Evolutionary conservation across 495 filamentous ascomycete genomes (phyloP).

Genomic region (Astrothelium macrocarpum): DNA sequence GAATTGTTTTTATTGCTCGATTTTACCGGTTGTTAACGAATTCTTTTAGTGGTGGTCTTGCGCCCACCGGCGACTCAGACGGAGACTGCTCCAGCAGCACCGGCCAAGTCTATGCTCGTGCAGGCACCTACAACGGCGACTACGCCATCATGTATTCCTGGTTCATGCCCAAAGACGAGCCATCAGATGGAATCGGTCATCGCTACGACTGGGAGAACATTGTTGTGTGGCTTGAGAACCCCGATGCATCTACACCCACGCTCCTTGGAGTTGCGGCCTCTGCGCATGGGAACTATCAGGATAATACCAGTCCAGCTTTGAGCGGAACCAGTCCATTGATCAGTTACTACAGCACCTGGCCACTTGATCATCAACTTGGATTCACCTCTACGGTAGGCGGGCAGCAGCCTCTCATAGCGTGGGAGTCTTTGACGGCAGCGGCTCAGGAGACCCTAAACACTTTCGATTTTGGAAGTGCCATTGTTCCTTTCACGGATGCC

Average conservation of each 20-base stretch:
- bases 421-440: slow-evolving; percentile 40
- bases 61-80: slow-evolving; percentile 29
- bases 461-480: slow-evolving; percentile 39
- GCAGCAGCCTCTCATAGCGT: slow-evolving; percentile 44
- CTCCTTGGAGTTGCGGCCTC: slow-evolving; percentile 41
- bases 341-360: slow-evolving; percentile 41
- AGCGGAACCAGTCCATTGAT: slow-evolving; percentile 36
- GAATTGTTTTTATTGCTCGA: slow-evolving; percentile 8
- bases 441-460: slow-evolving; percentile 32
- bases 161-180: slow-evolving; percentile 44
- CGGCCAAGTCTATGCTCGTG: slow-evolving; percentile 44
- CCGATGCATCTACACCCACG: slow-evolving; percentile 24
- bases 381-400: slow-evolving; percentile 39
- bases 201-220: slow-evolving; percentile 46
- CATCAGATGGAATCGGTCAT: slow-evolving; percentile 37
- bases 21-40: too few relatives aligned
- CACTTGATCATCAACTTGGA: slow-evolving; percentile 40
- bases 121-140: slow-evolving; percentile 25
- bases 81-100: slow-evolving; percentile 38
- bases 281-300: slow-evolving; percentile 44
- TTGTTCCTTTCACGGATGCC: slow-evolving; percentile 39
- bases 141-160: slow-evolving; percentile 47
- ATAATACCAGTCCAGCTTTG: slow-evolving; percentile 30
- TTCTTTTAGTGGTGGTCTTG: slow-evolving; percentile 34
- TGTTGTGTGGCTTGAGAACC: slow-evolving; percentile 37